Conservation (phyloP, 139 green algal species). For the Pleodorina starrii region DNA sequence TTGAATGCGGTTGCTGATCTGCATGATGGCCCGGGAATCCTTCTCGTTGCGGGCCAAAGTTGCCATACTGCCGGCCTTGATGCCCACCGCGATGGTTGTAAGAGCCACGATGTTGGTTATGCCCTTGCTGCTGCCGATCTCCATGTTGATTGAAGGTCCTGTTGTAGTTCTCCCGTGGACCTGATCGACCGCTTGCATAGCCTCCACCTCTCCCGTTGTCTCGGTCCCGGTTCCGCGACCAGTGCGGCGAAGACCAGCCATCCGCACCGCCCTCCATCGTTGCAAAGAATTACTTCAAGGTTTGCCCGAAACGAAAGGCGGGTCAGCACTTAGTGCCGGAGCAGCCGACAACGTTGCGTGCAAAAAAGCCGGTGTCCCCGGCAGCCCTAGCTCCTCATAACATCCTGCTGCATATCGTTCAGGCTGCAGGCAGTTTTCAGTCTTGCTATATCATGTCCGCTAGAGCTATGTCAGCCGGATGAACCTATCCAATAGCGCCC, state of each 20-base stretch:
- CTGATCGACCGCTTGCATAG: constrained; percentile 3
- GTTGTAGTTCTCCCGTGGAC: not conserved
- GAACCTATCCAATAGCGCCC: too few relatives aligned
- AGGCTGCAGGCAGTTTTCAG: too few relatives aligned
- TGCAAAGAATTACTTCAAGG: too few relatives aligned
- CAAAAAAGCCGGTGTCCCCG: too few relatives aligned
- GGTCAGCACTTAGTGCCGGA: not conserved
- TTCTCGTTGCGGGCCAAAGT: not conserved
- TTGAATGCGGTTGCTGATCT: not conserved
- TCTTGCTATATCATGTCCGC: too few relatives aligned
- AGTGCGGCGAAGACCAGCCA: not conserved
- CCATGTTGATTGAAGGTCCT: not conserved
- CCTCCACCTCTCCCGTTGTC: not conserved
- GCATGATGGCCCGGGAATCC: not conserved
- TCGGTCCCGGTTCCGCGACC: not conserved
- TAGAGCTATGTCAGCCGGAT: too few relatives aligned
- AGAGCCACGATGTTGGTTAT: not conserved
- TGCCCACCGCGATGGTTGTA: not conserved
- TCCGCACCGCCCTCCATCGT: not conserved
- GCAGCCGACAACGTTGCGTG: not conserved
- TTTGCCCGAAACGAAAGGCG: not conserved
- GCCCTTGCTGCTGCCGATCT: constrained; percentile 10
- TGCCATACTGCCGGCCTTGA: not conserved
- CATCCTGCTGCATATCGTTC: too few relatives aligned
- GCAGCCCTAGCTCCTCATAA: too few relatives aligned